Evolutionary conservation across 2,329 filamentous ascomycete genomes (phyloP).

Genomic region (Canariomyces notabilis): DNA sequence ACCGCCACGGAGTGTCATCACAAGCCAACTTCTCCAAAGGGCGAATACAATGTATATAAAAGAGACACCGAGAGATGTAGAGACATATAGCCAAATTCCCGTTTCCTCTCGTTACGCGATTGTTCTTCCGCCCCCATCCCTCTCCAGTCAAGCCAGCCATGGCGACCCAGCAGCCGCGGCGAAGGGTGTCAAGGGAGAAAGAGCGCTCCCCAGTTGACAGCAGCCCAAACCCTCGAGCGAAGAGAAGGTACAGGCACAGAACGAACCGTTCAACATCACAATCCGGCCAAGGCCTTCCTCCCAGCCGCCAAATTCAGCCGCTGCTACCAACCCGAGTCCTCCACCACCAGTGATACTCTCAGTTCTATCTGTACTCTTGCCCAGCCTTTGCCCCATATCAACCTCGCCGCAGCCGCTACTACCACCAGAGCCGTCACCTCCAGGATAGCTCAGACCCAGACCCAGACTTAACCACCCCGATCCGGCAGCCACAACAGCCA

Average conservation of each 20-base stretch:
- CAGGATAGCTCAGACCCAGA: no score
- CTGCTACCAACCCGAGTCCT: no score
- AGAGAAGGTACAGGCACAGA: background rate
- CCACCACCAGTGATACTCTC: no score
- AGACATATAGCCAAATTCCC: background rate
- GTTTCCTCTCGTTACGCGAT: background rate
- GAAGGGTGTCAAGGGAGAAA: no score
- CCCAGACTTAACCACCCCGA: background rate
- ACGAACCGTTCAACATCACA: background rate
- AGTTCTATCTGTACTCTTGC: no score
- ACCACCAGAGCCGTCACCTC: no score
- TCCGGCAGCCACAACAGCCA: background rate
- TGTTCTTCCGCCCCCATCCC: background rate
- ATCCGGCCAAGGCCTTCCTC: background rate
- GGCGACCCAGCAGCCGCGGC: no score
- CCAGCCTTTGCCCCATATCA: no score
- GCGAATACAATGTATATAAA: background rate
- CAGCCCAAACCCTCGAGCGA: background rate
- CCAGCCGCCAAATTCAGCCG: background rate
- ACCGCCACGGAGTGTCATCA: no score
- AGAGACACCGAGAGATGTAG: background rate
- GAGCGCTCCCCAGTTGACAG: background rate
- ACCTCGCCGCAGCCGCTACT: no score
- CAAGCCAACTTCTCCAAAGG: no score
- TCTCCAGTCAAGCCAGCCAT: background rate